Conservation (phyloP, 768 basidiomycete species). For the Austroboletus eburneus region DNA sequence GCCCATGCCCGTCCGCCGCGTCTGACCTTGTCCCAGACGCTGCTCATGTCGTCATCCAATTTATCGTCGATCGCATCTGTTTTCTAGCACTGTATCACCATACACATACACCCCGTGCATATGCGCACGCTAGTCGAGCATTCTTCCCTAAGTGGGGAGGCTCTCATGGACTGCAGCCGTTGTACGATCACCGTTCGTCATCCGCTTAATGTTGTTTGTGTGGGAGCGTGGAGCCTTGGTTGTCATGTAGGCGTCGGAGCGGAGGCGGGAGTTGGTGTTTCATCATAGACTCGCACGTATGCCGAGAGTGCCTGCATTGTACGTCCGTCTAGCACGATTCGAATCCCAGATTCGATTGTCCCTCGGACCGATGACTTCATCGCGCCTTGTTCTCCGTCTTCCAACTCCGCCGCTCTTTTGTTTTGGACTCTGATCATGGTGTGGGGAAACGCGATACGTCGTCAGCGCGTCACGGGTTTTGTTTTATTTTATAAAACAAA, state of each 20-base stretch:
- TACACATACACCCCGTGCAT: conserved; percentile 33
- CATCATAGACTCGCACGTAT: conserved; percentile 23
- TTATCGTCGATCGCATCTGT: conserved; percentile 30
- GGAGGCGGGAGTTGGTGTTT: conserved; percentile 13
- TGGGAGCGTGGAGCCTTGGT: conserved; percentile 9
- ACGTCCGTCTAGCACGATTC: conserved; percentile 7
- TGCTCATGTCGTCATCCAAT: conserved; percentile 29
- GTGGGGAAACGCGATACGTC: conserved; percentile 17
- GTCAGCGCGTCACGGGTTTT: background rate
- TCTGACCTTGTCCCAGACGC: conserved; percentile 12
- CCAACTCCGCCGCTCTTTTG: conserved; percentile 9
- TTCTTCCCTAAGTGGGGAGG: background rate
- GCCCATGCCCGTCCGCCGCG: background rate
- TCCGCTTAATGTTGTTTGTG: conserved; percentile 8
- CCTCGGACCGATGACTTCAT: conserved; percentile 29
- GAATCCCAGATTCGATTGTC: conserved; percentile 5
- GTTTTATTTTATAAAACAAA: no score
- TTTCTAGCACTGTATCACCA: conserved; percentile 31
- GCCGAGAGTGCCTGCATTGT: conserved; percentile 28
- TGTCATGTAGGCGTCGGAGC: conserved; percentile 23
- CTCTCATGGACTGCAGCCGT: conserved; percentile 20
- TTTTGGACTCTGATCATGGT: conserved; percentile 27
- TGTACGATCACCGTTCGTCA: conserved; percentile 25
- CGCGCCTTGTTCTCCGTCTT: conserved; percentile 1
- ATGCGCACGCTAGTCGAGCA: conserved; percentile 30